Percentiles rank a stretch among this genome's conserved stretches.
Conservation (phyloP, 2,329 filamentous ascomycete species). For the Chrysosporium queenslandicum region DNA sequence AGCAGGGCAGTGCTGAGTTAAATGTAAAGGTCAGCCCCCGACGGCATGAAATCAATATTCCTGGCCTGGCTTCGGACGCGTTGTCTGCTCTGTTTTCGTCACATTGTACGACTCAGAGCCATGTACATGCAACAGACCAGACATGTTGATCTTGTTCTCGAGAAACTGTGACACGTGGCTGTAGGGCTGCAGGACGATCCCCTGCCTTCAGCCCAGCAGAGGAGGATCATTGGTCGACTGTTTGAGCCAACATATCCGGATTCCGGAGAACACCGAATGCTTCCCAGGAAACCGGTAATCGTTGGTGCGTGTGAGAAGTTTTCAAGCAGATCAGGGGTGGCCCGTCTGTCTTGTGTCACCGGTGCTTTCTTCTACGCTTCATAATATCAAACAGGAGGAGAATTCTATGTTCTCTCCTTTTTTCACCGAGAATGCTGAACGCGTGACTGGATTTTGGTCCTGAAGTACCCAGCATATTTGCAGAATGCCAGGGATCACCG, state of each 20-base stretch:
- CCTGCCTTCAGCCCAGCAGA: neutral
- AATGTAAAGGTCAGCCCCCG: too few relatives aligned
- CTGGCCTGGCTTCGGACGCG: too few relatives aligned
- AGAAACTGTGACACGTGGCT: neutral
- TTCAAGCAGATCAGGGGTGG: neutral
- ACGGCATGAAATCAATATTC: too few relatives aligned
- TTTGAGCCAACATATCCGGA: neutral
- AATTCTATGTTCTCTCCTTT: too few relatives aligned
- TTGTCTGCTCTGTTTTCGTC: too few relatives aligned
- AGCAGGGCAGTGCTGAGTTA: neutral
- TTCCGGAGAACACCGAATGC: neutral
- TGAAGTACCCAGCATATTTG: neutral
- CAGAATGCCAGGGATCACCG: neutral
- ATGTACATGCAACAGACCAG: too few relatives aligned
- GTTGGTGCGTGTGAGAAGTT: neutral
- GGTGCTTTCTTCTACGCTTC: neutral
- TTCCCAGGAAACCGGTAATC: neutral
- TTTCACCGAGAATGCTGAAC: neutral
- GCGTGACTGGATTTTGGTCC: neutral
- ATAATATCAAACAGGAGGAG: neutral
- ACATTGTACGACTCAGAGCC: too few relatives aligned
- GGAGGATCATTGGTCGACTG: neutral
- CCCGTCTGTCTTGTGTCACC: neutral
- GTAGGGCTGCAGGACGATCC: conserved; percentile 6
- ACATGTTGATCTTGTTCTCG: too few relatives aligned